Percentiles rank a stretch among this genome's conserved stretches.
Conservation (phyloP, 331 rosid genomes). For the Arachis monticola region DNA sequence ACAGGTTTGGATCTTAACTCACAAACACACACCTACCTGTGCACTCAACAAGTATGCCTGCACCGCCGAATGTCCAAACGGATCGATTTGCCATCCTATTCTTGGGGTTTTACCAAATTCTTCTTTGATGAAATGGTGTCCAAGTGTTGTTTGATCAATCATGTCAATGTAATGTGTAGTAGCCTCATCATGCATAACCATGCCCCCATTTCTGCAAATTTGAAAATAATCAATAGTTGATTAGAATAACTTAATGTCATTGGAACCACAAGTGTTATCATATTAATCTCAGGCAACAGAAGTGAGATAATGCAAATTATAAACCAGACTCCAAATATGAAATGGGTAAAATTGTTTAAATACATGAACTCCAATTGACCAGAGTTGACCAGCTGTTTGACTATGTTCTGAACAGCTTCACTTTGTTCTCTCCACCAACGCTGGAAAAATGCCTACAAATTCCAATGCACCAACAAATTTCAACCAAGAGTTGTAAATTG, state of each 20-base stretch:
- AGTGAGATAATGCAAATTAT: neutral
- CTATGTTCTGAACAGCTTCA: constrained; percentile 51
- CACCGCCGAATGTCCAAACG: constrained; percentile 96
- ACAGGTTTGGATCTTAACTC: no score
- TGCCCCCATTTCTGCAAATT: constrained; percentile 84
- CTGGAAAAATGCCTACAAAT: constrained; percentile 61
- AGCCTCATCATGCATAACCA: constrained; percentile 98
- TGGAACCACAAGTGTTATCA: neutral
- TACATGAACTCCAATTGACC: constrained; percentile 96
- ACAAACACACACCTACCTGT: constrained; percentile 49
- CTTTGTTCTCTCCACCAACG: constrained; percentile 94
- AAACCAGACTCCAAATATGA: neutral
- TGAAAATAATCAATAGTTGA: neutral
- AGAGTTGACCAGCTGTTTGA: constrained; percentile 73
- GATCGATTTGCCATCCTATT: constrained; percentile 98
- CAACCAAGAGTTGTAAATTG: neutral
- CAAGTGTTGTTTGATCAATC: constrained; percentile 98
- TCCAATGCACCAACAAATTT: neutral
- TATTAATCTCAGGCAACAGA: constrained; percentile 17
- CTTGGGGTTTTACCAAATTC: constrained; percentile 78
- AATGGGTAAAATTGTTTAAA: constrained; percentile 1
- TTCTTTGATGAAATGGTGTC: constrained; percentile 76
- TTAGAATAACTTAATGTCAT: neutral
- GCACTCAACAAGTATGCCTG: constrained; percentile 96
- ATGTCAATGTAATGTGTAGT: constrained; percentile 84